phyloP scores from a whole-genome alignment of 768 basidiomycete genomes.

The Suillus plorans region DNA sequence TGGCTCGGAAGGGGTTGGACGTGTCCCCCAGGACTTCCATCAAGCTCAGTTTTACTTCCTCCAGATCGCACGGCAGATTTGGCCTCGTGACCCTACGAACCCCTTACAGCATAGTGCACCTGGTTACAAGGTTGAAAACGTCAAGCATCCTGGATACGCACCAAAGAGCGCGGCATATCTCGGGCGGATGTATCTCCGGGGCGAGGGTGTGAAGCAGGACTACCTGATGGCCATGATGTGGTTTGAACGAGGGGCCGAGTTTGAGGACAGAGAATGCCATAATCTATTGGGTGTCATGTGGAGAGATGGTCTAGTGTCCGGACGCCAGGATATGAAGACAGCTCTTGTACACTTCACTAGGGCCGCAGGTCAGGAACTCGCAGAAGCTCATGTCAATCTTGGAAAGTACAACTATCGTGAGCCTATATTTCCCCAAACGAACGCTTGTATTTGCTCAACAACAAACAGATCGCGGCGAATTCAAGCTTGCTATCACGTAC shows the following conservation, averaged over 20 bases:
- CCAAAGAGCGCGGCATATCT: constrained; percentile 84
- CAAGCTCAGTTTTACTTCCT: constrained; percentile 83
- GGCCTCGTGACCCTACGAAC: constrained; percentile 78
- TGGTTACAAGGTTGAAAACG: constrained; percentile 48
- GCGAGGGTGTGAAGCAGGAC: constrained; percentile 86
- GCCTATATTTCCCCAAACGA: constrained; percentile 13
- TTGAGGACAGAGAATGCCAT: constrained; percentile 84
- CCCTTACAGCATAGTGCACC: constrained; percentile 45
- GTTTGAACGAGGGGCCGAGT: constrained; percentile 84
- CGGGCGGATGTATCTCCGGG: constrained; percentile 91
- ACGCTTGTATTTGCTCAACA: constrained; percentile 8
- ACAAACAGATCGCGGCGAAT: constrained; percentile 63
- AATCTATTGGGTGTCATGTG: constrained; percentile 92
- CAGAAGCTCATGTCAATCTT: constrained; percentile 90
- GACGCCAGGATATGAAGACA: constrained; percentile 63
- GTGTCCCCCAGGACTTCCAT: constrained; percentile 76
- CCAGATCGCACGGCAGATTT: constrained; percentile 77
- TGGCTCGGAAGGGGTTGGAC: constrained; percentile 90
- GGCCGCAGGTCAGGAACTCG: constrained; percentile 85
- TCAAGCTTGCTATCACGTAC: constrained; percentile 61
- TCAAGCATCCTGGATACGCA: constrained; percentile 57
- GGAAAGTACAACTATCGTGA: constrained; percentile 76
- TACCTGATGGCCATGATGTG: constrained; percentile 80
- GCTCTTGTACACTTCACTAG: constrained; percentile 67
- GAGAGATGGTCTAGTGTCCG: constrained; percentile 80